These are phyloP conservation scores for Camelina laxa DNA, from an alignment of 345 rosid species.

Conservation along the genomic window DNA sequence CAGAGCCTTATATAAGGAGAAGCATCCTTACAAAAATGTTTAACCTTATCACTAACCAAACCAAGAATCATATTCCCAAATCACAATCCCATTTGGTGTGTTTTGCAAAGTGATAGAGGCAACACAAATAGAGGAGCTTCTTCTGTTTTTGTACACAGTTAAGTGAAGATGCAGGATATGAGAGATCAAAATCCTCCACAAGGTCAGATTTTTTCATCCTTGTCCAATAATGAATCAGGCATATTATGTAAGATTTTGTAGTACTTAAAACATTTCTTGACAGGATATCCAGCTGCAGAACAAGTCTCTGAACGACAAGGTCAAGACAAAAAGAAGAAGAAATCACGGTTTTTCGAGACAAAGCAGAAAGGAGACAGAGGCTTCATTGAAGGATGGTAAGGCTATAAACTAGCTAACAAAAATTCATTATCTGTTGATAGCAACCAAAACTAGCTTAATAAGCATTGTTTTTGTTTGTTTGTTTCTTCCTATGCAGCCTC, in stretches of 20 bases:
- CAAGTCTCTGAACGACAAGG: constrained; percentile 19
- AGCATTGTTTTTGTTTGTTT: not conserved
- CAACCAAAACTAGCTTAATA: constrained; percentile 6
- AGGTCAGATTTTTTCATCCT: constrained; percentile 21
- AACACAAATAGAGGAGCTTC: constrained; percentile 19
- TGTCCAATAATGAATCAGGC: not conserved
- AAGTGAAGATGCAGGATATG: constrained; percentile 37
- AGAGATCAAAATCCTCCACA: constrained; percentile 39
- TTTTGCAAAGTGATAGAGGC: constrained; percentile 9
- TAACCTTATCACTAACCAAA: constrained; percentile 18
- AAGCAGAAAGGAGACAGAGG: constrained; percentile 48
- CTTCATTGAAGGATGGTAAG: constrained; percentile 48
- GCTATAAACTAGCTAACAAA: not conserved
- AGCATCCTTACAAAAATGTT: not conserved
- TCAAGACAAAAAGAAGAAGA: constrained; percentile 33
- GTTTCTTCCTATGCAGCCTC: constrained; percentile 32
- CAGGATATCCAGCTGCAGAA: constrained; percentile 41
- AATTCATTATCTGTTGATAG: not conserved
- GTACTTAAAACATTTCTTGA: constrained; percentile 25
- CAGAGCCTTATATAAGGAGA: constrained; percentile 37
- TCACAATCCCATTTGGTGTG: constrained; percentile 21
- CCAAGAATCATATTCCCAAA: constrained; percentile 40
- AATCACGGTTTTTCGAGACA: constrained; percentile 22
- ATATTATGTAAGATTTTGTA: not conserved
- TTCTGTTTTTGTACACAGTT: not conserved